Conservation (phyloP, 345 rosid species). For the Arabis alpina region DNA sequence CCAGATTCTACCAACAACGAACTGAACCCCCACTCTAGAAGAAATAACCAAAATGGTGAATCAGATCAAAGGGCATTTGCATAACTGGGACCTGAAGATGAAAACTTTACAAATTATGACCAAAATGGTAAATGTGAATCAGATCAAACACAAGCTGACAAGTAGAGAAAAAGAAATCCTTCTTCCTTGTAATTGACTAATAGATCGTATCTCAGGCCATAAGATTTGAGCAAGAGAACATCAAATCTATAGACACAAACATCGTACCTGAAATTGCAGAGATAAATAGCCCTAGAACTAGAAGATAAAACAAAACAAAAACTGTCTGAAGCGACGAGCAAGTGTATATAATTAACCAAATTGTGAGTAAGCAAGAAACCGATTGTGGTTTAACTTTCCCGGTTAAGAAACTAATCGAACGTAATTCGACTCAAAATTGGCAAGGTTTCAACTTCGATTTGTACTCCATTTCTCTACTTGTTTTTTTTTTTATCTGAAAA, state of each 20-base stretch:
- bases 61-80: slow-evolving; percentile 20
- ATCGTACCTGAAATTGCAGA: slow-evolving; percentile 31
- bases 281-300: not conserved
- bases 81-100: slow-evolving; percentile 21
- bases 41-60: slow-evolving; percentile 1
- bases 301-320: slow-evolving; percentile 10
- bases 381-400: slow-evolving; percentile 34
- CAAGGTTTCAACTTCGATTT: not conserved
- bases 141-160: slow-evolving; percentile 17
- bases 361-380: not conserved
- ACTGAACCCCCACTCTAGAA: not conserved
- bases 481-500: too few relatives aligned
- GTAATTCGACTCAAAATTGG: not conserved
- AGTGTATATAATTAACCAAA: slow-evolving; percentile 11
- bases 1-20: not conserved
- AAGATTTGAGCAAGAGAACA: not conserved
- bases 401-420: not conserved
- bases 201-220: not conserved
- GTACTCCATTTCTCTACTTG: too few relatives aligned
- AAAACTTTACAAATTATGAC: not conserved
- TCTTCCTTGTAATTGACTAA: slow-evolving; percentile 1
- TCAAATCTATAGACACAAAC: not conserved
- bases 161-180: not conserved
- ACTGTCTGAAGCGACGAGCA: slow-evolving; percentile 33
- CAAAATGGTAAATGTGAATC: slow-evolving; percentile 24